Evolutionary conservation across 2,329 filamentous ascomycete species (phyloP), one percentile per base, ranked within the genome.

Genomic region (Knufia fluminis): DNA sequence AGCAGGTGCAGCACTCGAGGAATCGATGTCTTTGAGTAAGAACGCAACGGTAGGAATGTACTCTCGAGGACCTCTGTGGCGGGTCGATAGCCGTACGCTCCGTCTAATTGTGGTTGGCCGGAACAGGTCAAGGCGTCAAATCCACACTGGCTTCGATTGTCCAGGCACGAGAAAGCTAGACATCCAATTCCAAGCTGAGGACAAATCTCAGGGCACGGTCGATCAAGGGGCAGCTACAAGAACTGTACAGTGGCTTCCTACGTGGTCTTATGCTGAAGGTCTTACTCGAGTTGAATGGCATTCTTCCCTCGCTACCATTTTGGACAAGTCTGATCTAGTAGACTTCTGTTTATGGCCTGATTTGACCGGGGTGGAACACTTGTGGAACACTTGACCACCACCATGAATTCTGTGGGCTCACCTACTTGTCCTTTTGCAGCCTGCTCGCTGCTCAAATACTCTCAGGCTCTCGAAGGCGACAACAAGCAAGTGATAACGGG

Each of bases 21-120:
- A 36, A 23, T 41, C 19, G 33, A 23, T 35, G 17, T 51, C 52
- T 54, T 52, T 32, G 53, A 50, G 49, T 22, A 20, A 33, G 47
- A 55, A 57, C 53, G 55, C 53, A 57, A 57, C 53, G 55, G 48
- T 33, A 48, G 53, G 46, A 51, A 58, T 58, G 56, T 51, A 51
- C 48, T 52, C 52, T 50, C 42, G 43, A 35, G 32, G 44, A 20
- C 50, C 48, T 57, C 46, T 54, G 48, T 49, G 33, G 52, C 32
- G 47, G 39, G 35, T 43, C 36, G 44, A 42, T 33, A 38, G 19
- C 31, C 32, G 43, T 22, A 47, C 41, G 48, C 41, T 49, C 48
- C 23, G 41, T 46, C 39, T 45, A 41, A 22, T 42, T 48, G 32
- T 50, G 50, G 52, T 54, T 54, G 53, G 54, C 52, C 52, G 49